Evolutionary conservation across 768 basidiomycete species (phyloP), one percentile per base, ranked within the genome.

Genomic region (Trametes elegans): DNA sequence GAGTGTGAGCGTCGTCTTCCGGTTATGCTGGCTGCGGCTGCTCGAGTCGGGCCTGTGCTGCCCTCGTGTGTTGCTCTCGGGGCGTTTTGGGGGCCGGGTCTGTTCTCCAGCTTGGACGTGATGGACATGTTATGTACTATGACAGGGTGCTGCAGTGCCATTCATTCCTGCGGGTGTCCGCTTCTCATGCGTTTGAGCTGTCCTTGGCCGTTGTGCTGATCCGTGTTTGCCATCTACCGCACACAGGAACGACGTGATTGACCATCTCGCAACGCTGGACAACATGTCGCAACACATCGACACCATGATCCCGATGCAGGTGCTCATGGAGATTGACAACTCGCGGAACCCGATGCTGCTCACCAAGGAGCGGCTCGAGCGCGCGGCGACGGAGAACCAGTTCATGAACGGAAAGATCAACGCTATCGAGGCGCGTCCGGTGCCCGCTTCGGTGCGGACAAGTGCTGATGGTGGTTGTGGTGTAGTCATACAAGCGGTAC

Each of bases 391-490:
- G 2, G 92, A 93, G 72, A 93, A 93, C 66, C 91, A 92, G 65
- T 93, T 91, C 60, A 90, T 91, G 87, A 90, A 93, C 64, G 90
- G 88, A 26, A 92, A 93, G 66, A 88, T 93, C 34, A 77, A 79
- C 40, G 91, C 90, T 1, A 79, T 93, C 24, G 79, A 83, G 50
- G 89, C 23, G 55, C 31, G 38, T 18, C 11, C 23, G 9, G 39
- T 11, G 4, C 14, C 40, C 23, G 55, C 9, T 28, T n/a, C 16
- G 27, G 38, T 28, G 47, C 28, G 10, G 38, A 18, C 31, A 23
- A 8, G 29, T 8, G 27, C 16, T 31, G 48, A 42, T 46, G 34
- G 49, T 24, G 24, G n/a, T 14, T 8, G n/a, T 24, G 19, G 21
- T n/a, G n/a, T 53, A 91, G 89, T 84, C 87, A 19, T 93, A 92